Conservation (phyloP, 73 alveolate genomes). For the Tetrahymena elliotti region DNA sequence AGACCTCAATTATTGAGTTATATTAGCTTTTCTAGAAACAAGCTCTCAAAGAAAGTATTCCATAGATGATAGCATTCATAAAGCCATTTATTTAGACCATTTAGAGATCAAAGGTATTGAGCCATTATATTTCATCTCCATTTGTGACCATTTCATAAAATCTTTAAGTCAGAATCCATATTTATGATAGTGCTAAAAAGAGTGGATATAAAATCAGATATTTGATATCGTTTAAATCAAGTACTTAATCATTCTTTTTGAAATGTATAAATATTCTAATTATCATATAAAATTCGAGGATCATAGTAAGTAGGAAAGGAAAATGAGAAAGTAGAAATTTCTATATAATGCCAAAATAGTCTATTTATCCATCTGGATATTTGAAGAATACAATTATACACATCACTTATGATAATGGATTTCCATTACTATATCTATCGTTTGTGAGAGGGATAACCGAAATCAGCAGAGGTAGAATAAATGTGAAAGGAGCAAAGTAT, state of each 20-base stretch:
- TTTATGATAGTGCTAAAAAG: neutral
- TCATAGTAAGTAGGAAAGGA: neutral
- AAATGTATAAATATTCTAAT: neutral
- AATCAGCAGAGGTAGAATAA: neutral
- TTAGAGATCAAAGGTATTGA: neutral
- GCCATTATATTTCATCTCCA: neutral
- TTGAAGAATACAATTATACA: too few species aligned
- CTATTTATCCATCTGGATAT: neutral
- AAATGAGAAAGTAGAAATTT: neutral
- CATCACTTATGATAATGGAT: neutral
- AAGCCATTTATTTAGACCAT: neutral
- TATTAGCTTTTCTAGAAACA: neutral
- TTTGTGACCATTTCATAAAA: neutral
- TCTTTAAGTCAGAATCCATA: neutral
- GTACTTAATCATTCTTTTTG: neutral
- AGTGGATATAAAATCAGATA: neutral
- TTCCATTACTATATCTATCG: neutral
- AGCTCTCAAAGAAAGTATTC: neutral
- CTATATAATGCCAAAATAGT: neutral
- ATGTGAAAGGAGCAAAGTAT: neutral
- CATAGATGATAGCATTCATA: neutral
- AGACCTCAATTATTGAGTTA: neutral
- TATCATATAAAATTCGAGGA: too few species aligned
- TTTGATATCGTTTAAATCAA: too few species aligned
- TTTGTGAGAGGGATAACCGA: neutral